Base-by-base conservation (phyloP, 805 yeast species). In the Metschnikowia proteae region DNA sequence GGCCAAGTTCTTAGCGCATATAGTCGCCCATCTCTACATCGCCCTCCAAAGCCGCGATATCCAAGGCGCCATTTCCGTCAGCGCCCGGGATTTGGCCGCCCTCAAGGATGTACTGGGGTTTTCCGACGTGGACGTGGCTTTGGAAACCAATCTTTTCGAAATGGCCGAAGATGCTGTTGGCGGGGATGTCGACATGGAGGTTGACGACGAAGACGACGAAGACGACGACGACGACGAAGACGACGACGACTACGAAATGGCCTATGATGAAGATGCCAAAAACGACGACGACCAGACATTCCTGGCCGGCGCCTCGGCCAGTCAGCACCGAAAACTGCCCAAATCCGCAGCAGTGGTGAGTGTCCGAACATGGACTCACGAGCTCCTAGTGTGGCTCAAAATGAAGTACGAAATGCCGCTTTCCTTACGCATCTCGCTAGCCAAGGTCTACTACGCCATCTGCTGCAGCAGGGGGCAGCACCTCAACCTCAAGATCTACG, bases 331-430 rank as follows among this genome's bases (percentile, higher is more conserved):
- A 54, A 75, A 81, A 7, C 75, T 83, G 1, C 81, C 86, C 2
- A 75, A 78, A 55, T 81, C 88, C 0, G 86, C 94, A 0, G 81
- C 94, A 0, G 84, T 88, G 5, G 82, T 86, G 5, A 78, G 83
- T 39, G 84, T 89, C 6, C 77, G 84, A 46, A 87, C 85, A 50
- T 91, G 97, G 96, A 85, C 97, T 0, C 83, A 85, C 46, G 97
- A 90, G 63, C 74, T 92, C 53, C 78, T 81, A 44, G 83, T 85
- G 36, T 85, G 96, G 79, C 64, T 89, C 46, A 79, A 79, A 57
- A 83, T 86, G 81, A 87, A 88, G 58, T 82, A 86, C 58, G 86
- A 85, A 45, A 75, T 92, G 70, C 97, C 99, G 0, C 57, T 88
- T 9, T 55, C 73, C 1, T 65, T 83, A 41, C 76, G 90, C 46